A percentile compares a stretch with the other conserved stretches of the same genome.
These are phyloP conservation scores for Leccinum variicolor DNA, from an alignment of 768 basidiomycete genomes.

Conservation along the genomic window DNA sequence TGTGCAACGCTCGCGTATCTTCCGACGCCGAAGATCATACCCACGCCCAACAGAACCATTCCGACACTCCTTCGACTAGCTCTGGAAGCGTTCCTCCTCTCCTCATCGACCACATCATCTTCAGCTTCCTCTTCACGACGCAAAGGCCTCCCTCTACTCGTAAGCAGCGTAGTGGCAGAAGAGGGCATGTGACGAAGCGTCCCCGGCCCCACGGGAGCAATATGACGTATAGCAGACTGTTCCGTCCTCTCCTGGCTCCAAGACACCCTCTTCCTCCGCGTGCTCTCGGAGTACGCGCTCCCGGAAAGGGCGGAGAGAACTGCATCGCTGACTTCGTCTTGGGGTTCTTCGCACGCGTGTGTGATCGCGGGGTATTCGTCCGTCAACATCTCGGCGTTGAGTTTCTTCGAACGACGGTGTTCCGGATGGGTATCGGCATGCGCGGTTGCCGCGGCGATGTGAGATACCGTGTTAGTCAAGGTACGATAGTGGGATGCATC, in stretches of 20 bases:
- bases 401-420: conserved; percentile 31
- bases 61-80: conserved; percentile 68
- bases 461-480: conserved; percentile 64
- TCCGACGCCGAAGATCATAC: conserved; percentile 70
- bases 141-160: conserved; percentile 43
- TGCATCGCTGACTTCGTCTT: conserved; percentile 49
- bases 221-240: conserved; percentile 35
- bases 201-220: conserved; percentile 30
- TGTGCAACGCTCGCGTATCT: conserved; percentile 38
- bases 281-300: conserved; percentile 75
- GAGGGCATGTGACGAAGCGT: conserved; percentile 30
- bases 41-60: conserved; percentile 79
- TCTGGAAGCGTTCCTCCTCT: conserved; percentile 45
- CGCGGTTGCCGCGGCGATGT: conserved; percentile 67
- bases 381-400: conserved; percentile 18
- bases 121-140: conserved; percentile 35
- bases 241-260: conserved; percentile 75
- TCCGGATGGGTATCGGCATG: conserved; percentile 50
- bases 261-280: conserved; percentile 54
- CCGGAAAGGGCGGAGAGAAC: conserved; percentile 59
- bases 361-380: conserved; percentile 18
- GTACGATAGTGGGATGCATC: conserved; percentile 68
- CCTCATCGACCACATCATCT: conserved; percentile 22
- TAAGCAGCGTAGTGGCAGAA: conserved; percentile 19
- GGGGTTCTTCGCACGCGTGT: conserved; percentile 22